Evolutionary conservation across 129 eudicot genomes (phyloP).

Genomic region (sunflower (Helianthus annuus)): HanXRQr2.0-SUNRISE NC_035440.2:34886891-34887390

Average conservation of each 20-base stretch:
- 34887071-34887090: slow-evolving; percentile 54
- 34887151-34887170: slow-evolving; percentile 31
- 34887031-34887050: slow-evolving; percentile 77
- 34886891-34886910: too few relatives aligned
- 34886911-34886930: not conserved
- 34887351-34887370: not conserved
- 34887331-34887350: slow-evolving; percentile 57
- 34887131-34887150: slow-evolving; percentile 82
- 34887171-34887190: too few relatives aligned
- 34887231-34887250: slow-evolving; percentile 80
- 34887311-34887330: slow-evolving; percentile 98
- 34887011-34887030: slow-evolving; percentile 72
- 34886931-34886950: slow-evolving; percentile 45
- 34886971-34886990: slow-evolving; percentile 70
- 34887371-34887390: not conserved
- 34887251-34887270: slow-evolving; percentile 78
- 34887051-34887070: slow-evolving; percentile 66
- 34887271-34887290: slow-evolving; percentile 81
- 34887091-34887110: slow-evolving; percentile 73
- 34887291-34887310: slow-evolving; percentile 91
- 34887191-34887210: too few relatives aligned
- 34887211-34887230: slow-evolving; percentile 70
- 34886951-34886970: slow-evolving; percentile 59
- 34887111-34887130: slow-evolving; percentile 66
- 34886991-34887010: slow-evolving; percentile 71